Base-by-base conservation (phyloP, 345 rosid species). In the Gynandropsis gynandra region DNA sequence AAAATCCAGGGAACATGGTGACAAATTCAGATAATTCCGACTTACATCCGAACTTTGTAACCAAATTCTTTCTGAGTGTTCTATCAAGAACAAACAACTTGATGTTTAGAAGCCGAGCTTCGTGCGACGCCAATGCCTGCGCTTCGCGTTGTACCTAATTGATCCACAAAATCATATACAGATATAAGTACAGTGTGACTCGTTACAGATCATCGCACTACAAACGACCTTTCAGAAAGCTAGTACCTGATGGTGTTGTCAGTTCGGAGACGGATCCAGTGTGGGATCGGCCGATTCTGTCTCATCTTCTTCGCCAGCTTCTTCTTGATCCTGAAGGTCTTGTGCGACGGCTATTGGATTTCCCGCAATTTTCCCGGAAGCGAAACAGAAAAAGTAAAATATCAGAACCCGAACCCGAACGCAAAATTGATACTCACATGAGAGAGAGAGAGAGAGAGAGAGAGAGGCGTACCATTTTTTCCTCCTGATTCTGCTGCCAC, bases 291-390 rank as follows among this genome's bases (percentile, higher is more conserved):
- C 75, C 82, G 62, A 58, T 81, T 81, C 66, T 81, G 88, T 42
- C 88, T 76, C 88, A 78, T 78, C 79, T 81, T 81, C 78, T 81
- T 81, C 12, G 62, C 88, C 21, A 81, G 72, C 64, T 78, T 81
- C 74, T 81, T 81, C 80, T 81, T 81, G 33, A 68, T 86, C 74
- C 17, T 78, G 52, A 83, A 89, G 12, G 87, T 62, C 83, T 89
- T 89, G 83, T 89, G 97, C 10, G 97, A 81, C 76, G 97, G 97
- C 97, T 87, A 66, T 46, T 46, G 16, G 65, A 16, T 35, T 55
- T 46, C 51, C 39, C 8, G 10, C 18, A 40, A 10, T 0, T 24
- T 24, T 5, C 29, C 29, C 29, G 29, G 29, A 24, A 24, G 5
- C 29, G 4, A 24, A 24, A 24, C 29, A 5, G 16, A 10, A 40